Base-by-base conservation (phyloP, 352 stramenopile genomes). In the Pythium monospermum region DNA sequence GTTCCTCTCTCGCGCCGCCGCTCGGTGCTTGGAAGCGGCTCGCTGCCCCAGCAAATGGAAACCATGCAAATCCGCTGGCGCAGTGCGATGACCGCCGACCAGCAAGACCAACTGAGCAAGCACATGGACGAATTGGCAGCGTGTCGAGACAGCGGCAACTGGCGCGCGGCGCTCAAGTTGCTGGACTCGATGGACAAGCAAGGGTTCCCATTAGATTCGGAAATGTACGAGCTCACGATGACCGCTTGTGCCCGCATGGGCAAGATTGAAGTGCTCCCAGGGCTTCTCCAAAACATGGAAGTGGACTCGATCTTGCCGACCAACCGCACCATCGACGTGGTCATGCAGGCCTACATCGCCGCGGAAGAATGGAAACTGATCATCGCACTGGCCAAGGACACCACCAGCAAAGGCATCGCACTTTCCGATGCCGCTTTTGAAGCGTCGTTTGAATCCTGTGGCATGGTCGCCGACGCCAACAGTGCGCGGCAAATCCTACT, bases 211-310 rank as follows among this genome's bases (percentile, higher is more conserved):
- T 63, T 91, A 38, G 76, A 91, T 35, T 40, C 80, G 10, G 59
- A 58, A 22, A 87, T 90, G 80, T 93, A 93, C 57, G 83, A 93
- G 52, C 67, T 76, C 44, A 73, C 80, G n/a, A 85, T 93, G 53
- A 80, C 68, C 15, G 62, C 83, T 19, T 90, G 81, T 48, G 83
- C 80, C 35, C 83, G 83, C 49, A 85, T 86, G 71, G 80, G 81
- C 49, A 87, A 87, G 49, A 75, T 90, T 41, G 77, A 91, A 25
- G 78, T 90, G 41, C 65, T 93, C 10, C 75, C 76, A 0, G 76
- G 77, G 0, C 51, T 93, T 35, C 57, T 91, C 22, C 71, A 86
- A 51, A 89, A 90, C 53, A 93, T 93, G 83, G 47, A 73, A 13
- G 70, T 85, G 18, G 83, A 93, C 53, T 49, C 71, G 44, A 63